Evolutionary conservation across 208 protist species (phyloP).

Genomic region (Naegleria lovaniensis): DNA sequence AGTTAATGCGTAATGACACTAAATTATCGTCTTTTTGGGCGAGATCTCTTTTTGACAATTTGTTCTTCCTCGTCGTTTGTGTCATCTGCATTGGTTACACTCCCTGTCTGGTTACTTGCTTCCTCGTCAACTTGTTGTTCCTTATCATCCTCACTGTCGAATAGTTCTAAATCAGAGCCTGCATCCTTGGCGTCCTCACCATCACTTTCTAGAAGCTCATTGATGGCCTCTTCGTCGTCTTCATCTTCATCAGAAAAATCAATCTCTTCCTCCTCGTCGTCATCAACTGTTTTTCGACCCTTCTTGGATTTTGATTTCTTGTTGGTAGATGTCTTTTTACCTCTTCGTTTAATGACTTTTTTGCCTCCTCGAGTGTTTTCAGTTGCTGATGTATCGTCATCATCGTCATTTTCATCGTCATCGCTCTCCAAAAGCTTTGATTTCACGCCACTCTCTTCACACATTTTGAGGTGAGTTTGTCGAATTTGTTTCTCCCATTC

Average conservation of each 20-base stretch:
- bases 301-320: neutral
- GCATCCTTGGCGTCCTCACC: too few relatives aligned
- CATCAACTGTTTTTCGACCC: neutral
- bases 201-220: too few relatives aligned
- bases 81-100: neutral
- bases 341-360: neutral
- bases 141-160: too few relatives aligned
- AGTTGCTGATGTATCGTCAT: neutral
- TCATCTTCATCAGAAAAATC: neutral
- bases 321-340: neutral
- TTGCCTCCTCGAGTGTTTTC: neutral
- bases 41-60: neutral
- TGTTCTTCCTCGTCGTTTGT: neutral
- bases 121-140: neutral
- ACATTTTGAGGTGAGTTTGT: neutral
- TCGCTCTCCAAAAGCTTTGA: neutral
- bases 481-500: neutral
- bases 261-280: neutral
- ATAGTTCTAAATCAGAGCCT: too few relatives aligned
- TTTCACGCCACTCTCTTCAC: neutral
- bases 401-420: neutral
- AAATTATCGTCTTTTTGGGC: neutral
- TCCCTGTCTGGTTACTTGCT: neutral
- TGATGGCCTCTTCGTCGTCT: neutral
- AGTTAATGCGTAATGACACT: too few relatives aligned